Conservation (phyloP, 2,329 filamentous ascomycete species). For the Cyclaneusma minus region DNA sequence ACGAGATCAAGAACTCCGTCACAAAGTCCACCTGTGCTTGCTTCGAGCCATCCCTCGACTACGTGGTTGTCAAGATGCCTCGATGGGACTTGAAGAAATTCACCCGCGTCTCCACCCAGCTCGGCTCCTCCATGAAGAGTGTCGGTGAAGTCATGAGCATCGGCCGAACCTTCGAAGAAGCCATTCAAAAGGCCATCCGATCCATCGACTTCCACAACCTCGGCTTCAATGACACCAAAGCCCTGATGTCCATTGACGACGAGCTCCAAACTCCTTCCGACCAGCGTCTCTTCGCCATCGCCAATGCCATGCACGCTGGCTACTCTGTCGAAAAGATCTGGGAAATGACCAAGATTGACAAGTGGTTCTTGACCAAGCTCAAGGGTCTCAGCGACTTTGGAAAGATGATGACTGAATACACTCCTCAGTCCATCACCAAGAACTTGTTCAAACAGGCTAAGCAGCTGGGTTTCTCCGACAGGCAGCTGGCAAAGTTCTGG, state of each 20-base stretch:
- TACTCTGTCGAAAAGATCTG: slow-evolving; percentile 95
- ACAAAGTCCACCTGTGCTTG: slow-evolving; percentile 93
- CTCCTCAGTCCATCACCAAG: slow-evolving; percentile 45
- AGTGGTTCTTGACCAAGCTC: slow-evolving; percentile 90
- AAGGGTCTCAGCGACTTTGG: slow-evolving; percentile 84
- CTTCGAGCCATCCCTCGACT: slow-evolving; percentile 96
- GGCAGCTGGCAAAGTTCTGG: slow-evolving; percentile 87
- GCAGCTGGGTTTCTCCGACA: slow-evolving; percentile 85
- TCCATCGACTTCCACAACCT: slow-evolving; percentile 91
- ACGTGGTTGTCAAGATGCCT: slow-evolving; percentile 97
- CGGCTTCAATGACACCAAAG: slow-evolving; percentile 82
- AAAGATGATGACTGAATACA: slow-evolving; percentile 58
- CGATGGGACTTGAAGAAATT: slow-evolving; percentile 99
- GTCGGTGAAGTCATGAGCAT: slow-evolving; percentile 99
- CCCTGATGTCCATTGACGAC: slow-evolving; percentile 88
- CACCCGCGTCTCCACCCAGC: slow-evolving; percentile 84
- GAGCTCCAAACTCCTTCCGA: slow-evolving; percentile 96
- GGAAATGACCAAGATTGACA: slow-evolving; percentile 97
- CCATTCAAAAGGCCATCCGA: slow-evolving; percentile 94
- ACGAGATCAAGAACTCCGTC: slow-evolving; percentile 92
- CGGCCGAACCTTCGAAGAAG: slow-evolving; percentile 90
- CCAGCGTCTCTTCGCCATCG: slow-evolving; percentile 91
- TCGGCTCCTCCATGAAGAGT: slow-evolving; percentile 98
- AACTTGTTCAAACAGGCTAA: slow-evolving; percentile 70
- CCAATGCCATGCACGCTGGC: slow-evolving; percentile 89